Base-by-base conservation (phyloP, 345 rosid species). In the Salix arbutifolia region DNA sequence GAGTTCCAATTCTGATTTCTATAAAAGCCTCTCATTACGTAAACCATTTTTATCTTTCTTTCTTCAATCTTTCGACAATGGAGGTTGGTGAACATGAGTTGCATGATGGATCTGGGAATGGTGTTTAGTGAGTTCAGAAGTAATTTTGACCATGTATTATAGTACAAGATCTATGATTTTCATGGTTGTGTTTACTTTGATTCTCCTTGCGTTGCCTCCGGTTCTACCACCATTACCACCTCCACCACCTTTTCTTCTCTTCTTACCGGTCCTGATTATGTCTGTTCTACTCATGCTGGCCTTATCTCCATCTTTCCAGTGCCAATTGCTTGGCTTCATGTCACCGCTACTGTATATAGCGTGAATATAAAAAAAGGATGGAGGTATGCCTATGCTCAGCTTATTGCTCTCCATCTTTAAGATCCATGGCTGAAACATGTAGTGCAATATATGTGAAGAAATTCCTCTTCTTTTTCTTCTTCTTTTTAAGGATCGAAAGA, bases 141-240 rank as follows among this genome's bases (percentile, higher is more conserved):
- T 16, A 64, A 7, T 25, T 64, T 28, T 64, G 33, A 26, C 53
- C 2, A 46, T 25, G 25, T 71, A 2, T 19, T 31, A 28, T 18
- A 52, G 64, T 8, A 19, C 37, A 42, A 42, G 30, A 71, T 71
- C 64, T 19, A 52, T 71, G 13, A 71, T 71, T 17, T 4, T 30
- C 40, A 75, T 75, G 72, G 52, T 56, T 67, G 25, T 67, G 13
- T 53, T 67, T 19, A 25, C 53, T 13, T 38, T 67, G 28, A 23
- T 23, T 33, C 26, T 75, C 56, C 65, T 75, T 8, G 65, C 52
- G 64, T 33, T 75, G 48, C 78, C 78, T 25, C 33, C 28, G 46
- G 21, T 75, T 50, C 8, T 75, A 48, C 78, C 78, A 4, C 72
- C 72, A 25, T 31, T 75, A 67, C 62, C 78, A 17, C 72, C 78